phyloP scores from a whole-genome alignment of 345 rosid genomes.

The Ailanthus altissimus region DNA sequence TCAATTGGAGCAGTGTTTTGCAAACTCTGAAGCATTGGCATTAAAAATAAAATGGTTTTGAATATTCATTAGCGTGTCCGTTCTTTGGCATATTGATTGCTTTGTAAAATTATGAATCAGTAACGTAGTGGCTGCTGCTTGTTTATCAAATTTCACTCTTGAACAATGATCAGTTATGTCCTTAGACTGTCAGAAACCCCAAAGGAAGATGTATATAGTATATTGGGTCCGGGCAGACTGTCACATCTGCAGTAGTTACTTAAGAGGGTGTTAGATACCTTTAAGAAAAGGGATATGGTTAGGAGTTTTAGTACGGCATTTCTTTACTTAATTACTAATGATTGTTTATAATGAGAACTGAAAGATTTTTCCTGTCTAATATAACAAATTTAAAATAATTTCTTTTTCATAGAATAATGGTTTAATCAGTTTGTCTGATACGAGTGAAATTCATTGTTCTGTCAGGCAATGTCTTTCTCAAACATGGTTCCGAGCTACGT shows the following conservation, averaged over 20 bases:
- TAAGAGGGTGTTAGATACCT: background rate
- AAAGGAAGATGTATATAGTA: background rate
- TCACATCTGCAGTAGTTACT: background rate
- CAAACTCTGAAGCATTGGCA: background rate
- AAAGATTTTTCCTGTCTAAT: background rate
- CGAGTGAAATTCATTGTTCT: constrained; percentile 9
- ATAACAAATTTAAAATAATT: background rate
- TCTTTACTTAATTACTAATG: background rate
- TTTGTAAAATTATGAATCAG: background rate
- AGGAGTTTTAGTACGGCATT: background rate
- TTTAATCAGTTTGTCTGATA: background rate
- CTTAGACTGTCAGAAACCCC: background rate
- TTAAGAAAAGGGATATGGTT: background rate
- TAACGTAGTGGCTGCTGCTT: background rate
- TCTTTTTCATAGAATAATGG: background rate
- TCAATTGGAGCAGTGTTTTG: background rate
- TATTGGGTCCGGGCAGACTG: background rate
- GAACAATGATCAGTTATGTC: background rate
- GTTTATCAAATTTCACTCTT: background rate
- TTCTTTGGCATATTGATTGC: background rate
- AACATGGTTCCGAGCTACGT: constrained; percentile 94
- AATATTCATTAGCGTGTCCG: too few relatives aligned
- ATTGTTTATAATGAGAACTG: background rate
- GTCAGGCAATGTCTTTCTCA: constrained; percentile 91
- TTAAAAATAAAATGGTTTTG: background rate